Percentiles rank a stretch among this genome's conserved stretches.
These are phyloP conservation scores for Fusarium mundagurra DNA, from an alignment of 2,329 filamentous ascomycete species.

Conservation along the genomic window DNA sequence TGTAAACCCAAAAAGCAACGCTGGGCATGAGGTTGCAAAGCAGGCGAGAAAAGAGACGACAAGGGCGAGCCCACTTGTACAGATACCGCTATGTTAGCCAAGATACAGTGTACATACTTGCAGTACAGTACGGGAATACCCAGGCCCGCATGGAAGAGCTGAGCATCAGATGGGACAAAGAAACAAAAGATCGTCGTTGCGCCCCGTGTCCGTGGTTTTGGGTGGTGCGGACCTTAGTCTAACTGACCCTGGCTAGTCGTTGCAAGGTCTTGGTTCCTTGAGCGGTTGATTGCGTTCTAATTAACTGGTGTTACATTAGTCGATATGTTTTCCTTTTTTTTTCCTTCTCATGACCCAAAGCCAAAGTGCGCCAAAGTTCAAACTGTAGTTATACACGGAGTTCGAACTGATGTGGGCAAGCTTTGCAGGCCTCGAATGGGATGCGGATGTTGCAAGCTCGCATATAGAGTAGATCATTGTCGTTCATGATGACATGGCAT, in stretches of 20 bases:
- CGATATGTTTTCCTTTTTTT: constrained; percentile 4
- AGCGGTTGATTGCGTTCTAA: constrained; percentile 25
- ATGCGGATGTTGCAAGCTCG: constrained; percentile 5
- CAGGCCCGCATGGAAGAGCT: constrained; percentile 10
- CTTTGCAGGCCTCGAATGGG: constrained; percentile 24
- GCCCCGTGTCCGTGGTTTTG: constrained; percentile 44
- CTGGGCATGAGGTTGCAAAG: constrained; percentile 23
- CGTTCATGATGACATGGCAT: constrained; percentile 36
- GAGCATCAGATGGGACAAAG: constrained; percentile 30
- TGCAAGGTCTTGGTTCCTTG: constrained; percentile 29
- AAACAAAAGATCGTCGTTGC: constrained; percentile 41
- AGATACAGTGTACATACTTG: constrained; percentile 6
- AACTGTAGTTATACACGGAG: not conserved
- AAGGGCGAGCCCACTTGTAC: constrained; percentile 9
- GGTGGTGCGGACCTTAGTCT: constrained; percentile 39
- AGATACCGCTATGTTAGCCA: constrained; percentile 9
- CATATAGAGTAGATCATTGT: constrained; percentile 6
- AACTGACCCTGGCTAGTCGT: constrained; percentile 35
- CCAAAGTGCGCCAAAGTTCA: not conserved
- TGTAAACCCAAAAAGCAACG: constrained; percentile 41
- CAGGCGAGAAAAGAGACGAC: constrained; percentile 44
- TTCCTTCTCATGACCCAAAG: not conserved
- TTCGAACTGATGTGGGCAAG: constrained; percentile 1
- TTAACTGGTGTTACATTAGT: constrained; percentile 19
- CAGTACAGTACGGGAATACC: not conserved